Evolutionary conservation across 345 rosid genomes (phyloP).

Genomic region (Aegle marmelos): DNA sequence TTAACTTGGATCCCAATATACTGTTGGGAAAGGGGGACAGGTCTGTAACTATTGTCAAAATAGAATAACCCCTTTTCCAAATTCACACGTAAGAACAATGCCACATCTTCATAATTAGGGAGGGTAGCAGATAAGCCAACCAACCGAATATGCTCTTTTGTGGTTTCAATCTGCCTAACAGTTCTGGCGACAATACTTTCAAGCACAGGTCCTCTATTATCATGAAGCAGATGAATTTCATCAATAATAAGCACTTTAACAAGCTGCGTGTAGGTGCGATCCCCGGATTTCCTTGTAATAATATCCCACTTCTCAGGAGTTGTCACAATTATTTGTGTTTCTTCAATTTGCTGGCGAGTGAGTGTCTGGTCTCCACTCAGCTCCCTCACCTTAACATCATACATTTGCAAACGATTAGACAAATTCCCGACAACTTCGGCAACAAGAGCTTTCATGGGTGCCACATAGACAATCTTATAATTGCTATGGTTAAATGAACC

Average conservation of each 20-base stretch:
- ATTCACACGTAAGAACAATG: slow-evolving; percentile 79
- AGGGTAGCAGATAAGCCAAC: slow-evolving; percentile 95
- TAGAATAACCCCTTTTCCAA: slow-evolving; percentile 67
- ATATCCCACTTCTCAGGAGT: slow-evolving; percentile 99
- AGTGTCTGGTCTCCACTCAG: slow-evolving; percentile 94
- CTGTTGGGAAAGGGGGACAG: slow-evolving; percentile 90
- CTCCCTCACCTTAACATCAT: slow-evolving; percentile 80
- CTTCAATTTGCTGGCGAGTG: slow-evolving; percentile 91
- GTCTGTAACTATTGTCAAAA: slow-evolving; percentile 95
- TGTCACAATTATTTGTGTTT: slow-evolving; percentile 94
- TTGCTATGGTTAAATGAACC: slow-evolving; percentile 68
- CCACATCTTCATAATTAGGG: slow-evolving; percentile 94
- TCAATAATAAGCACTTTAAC: slow-evolving; percentile 90
- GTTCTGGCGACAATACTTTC: slow-evolving; percentile 99
- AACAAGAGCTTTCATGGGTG: slow-evolving; percentile 99
- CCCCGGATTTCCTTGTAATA: slow-evolving; percentile 95
- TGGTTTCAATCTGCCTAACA: slow-evolving; percentile 89
- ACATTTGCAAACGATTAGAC: slow-evolving; percentile 76
- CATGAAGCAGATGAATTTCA: slow-evolving; percentile 97
- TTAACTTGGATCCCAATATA: slow-evolving; percentile 86
- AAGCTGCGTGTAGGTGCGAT: slow-evolving; percentile 91
- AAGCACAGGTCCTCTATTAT: slow-evolving; percentile 95
- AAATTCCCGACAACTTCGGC: slow-evolving; percentile 95
- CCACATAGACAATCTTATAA: slow-evolving; percentile 94
- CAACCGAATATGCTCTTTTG: slow-evolving; percentile 85